Evolutionary conservation across 116 monocot species (phyloP).

Genomic region (Posidonia oceanica): DNA sequence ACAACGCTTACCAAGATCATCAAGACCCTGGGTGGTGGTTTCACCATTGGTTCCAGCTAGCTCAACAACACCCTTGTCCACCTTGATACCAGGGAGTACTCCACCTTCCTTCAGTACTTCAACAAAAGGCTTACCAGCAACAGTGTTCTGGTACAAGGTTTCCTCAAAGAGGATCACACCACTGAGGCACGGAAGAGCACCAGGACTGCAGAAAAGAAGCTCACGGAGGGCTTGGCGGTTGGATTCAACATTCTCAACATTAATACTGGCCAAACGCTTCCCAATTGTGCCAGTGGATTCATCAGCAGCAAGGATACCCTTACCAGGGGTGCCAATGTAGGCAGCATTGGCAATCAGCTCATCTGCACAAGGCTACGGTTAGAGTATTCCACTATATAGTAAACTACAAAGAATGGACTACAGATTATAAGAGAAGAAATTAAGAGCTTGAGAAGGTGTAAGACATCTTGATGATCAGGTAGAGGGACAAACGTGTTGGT

Average conservation of each 20-base stretch:
- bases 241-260: conserved; percentile 27
- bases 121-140: conserved; percentile 18
- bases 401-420: neutral
- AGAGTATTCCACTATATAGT: too few relatives aligned
- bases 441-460: too few relatives aligned
- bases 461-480: too few relatives aligned
- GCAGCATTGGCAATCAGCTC: conserved; percentile 25
- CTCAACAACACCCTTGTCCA: conserved; percentile 22
- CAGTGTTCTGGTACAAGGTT: conserved; percentile 22
- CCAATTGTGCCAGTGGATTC: conserved; percentile 27
- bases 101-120: conserved; percentile 22
- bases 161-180: conserved; percentile 29
- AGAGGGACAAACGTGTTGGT: too few relatives aligned
- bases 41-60: conserved; percentile 22
- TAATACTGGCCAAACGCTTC: conserved; percentile 23
- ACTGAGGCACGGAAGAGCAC: conserved; percentile 21
- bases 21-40: conserved; percentile 26
- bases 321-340: conserved; percentile 27
- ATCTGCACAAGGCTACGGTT: neutral
- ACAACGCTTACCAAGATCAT: conserved; percentile 21
- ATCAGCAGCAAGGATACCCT: conserved; percentile 26
- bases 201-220: conserved; percentile 20
- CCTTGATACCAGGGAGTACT: conserved; percentile 24
- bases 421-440: too few relatives aligned
- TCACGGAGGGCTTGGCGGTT: conserved; percentile 26